A percentile compares a stretch with the other conserved stretches of the same genome.
Conservation (phyloP, 306 rosid species). For the Pachyrhizus erosus region DNA sequence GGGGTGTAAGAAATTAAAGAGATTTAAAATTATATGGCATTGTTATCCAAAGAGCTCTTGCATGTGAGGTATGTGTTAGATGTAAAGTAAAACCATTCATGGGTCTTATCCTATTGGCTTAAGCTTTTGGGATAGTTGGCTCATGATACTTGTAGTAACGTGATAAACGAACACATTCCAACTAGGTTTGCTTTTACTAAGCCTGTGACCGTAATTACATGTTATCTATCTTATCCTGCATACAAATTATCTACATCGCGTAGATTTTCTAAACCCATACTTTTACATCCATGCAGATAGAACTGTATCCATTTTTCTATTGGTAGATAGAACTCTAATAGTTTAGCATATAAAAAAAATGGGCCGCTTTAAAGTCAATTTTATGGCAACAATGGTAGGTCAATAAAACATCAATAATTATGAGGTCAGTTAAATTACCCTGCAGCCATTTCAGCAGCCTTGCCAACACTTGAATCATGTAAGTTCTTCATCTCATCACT, state of each 20-base stretch:
- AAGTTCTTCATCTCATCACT: constrained; percentile 79
- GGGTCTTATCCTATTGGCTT: not conserved
- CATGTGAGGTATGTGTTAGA: not conserved
- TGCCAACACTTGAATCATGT: constrained; percentile 86
- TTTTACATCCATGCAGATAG: not conserved
- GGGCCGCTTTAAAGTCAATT: constrained; percentile 14
- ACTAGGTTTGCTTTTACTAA: constrained; percentile 27
- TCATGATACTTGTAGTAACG: not conserved
- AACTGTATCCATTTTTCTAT: not conserved
- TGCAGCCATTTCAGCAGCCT: constrained; percentile 98
- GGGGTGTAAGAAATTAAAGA: not conserved
- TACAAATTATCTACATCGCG: not conserved
- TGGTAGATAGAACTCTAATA: constrained; percentile 13
- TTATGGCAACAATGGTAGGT: not conserved
- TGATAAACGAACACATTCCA: not conserved
- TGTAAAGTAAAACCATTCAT: not conserved
- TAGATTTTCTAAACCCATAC: not conserved
- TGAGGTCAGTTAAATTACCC: constrained; percentile 61
- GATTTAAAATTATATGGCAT: not conserved
- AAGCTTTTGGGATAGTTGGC: not conserved
- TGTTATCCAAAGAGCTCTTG: not conserved
- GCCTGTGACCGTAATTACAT: constrained; percentile 3
- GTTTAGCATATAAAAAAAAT: constrained; percentile 24
- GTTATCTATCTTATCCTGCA: constrained; percentile 10
- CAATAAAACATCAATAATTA: constrained; percentile 25